Evolutionary conservation across 1,139 yeast genomes (phyloP), one percentile per base, ranked within the genome.

Genomic region (Candida sojae): DNA sequence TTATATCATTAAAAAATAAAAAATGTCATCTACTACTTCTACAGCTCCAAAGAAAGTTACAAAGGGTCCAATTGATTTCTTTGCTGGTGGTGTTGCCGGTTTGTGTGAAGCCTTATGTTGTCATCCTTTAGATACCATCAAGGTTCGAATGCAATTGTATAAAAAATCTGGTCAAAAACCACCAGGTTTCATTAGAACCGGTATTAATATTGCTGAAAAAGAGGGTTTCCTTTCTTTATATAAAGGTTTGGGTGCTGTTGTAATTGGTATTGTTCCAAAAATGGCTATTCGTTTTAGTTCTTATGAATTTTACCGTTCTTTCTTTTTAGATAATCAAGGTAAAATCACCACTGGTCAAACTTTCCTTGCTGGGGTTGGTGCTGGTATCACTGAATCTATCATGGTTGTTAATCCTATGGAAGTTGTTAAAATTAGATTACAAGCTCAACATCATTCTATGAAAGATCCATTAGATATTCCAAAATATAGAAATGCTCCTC

Each of bases 61-160:
- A 48, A 73, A 73, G 44, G 66, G 77, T 39, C 83, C 86, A 37
- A 81, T 88, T 52, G 96, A 91, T 67, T 80, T 92, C 61, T 77
- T 91, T 48, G 96, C 98, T 42, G 99, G 99, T 58, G 99, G 99
- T 62, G 86, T 95, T 11, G 99, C 99, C 17, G 99, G 99, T 53
- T 78, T 92, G 53, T 89, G 91, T 66, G 99, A 93, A 73, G 99
- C 98, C 21, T 79, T 93, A 57, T 85, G 95, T 67, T 93, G 99
- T 70, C 99, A 93, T 68, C 98, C 98, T 11, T 80, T 92, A 62
- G 93, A 86, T 62, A 93, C 99, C 44, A 89, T 93, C 67, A 93
- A 93, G 71, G 99, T 93, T 54, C 83, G 98, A 66, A 92, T 92
- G 98, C 98, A 92, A 70, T 80, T 92, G 60, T 84, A 86, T 64